These are phyloP conservation scores for Orbilia oligospora DNA, from an alignment of 2,329 filamentous ascomycete species.

Conservation along the genomic window DNA sequence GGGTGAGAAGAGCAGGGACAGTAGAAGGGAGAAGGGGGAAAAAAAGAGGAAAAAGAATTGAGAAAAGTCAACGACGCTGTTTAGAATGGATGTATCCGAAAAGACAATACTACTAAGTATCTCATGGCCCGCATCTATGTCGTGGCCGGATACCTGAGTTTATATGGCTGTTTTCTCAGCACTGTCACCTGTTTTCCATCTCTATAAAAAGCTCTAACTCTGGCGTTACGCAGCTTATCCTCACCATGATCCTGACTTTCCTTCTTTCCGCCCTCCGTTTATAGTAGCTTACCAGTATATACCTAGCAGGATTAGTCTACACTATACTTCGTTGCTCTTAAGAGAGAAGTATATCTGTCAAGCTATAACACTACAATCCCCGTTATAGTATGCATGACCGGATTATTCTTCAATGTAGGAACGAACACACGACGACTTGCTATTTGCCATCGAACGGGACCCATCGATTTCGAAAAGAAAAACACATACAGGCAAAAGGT, in stretches of 20 bases:
- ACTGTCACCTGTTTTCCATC: slow-evolving; percentile 17
- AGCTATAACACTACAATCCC: slow-evolving; percentile 43
- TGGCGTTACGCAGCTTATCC: slow-evolving; percentile 28
- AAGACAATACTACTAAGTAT: slow-evolving; percentile 6
- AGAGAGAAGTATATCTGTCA: slow-evolving; percentile 23
- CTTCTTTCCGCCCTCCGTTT: slow-evolving; percentile 54
- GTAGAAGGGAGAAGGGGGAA: too few species aligned
- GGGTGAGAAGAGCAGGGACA: neutral
- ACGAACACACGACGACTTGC: slow-evolving; percentile 33
- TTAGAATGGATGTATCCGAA: slow-evolving; percentile 9
- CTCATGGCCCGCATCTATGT: slow-evolving; percentile 3
- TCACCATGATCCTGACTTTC: slow-evolving; percentile 27
- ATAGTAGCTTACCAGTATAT: slow-evolving; percentile 54
- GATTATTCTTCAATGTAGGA: slow-evolving; percentile 48
- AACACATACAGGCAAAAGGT: neutral
- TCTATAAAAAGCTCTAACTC: slow-evolving; percentile 26
- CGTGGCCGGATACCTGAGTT: slow-evolving; percentile 17
- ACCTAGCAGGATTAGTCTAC: slow-evolving; percentile 43
- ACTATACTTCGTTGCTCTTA: slow-evolving; percentile 29
- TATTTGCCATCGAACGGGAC: slow-evolving; percentile 24
- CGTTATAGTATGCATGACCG: slow-evolving; percentile 50
- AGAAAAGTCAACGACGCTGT: neutral
- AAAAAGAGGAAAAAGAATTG: neutral
- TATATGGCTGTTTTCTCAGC: slow-evolving; percentile 11
- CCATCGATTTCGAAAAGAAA: slow-evolving; percentile 34